Evolutionary conservation across 2,329 filamentous ascomycete genomes (phyloP), one percentile per base, ranked within the genome.

Genomic region (Pseudocercospora fijiensis): DNA sequence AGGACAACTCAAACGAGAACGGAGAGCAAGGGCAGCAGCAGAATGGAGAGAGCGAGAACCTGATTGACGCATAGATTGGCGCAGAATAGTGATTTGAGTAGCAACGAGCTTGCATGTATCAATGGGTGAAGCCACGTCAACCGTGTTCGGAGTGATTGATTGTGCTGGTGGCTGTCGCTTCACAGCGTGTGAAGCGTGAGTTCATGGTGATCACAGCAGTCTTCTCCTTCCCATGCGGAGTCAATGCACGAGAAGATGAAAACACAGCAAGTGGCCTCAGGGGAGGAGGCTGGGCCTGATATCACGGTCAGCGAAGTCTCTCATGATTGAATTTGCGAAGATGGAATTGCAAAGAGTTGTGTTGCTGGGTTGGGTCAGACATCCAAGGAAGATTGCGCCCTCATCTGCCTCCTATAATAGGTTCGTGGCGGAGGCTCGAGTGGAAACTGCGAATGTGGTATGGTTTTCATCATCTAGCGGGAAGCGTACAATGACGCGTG

Each of bases 381-480:
- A 77, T 77, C 76, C 75, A 77, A 77, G 75, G 76, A 77, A 76
- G 76, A 76, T 75, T 73, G 62, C 58, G 67, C 75, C 71, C 74
- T 76, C 76, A 77, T 68, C 69, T 74, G 67, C 72, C 71, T 70
- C 73, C 70, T 73, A 69, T 8, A 66, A 66, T 76, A 76, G 75
- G 76, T 77, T 77, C 76, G 75, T 71, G 70, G 71, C 74, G 75
- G 76, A 70, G 74, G 74, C 76, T 78, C 72, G 83, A 90, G 89
- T 90, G 89, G 87, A 92, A 92, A 92, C 89, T 92, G 89, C 89
- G 89, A 92, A 91, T 90, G 83, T 85, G 81, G 83, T 85, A 87
- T 84, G 84, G 63, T 68, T 75, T 76, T 75, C 73, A 75, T 75
- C 73, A 74, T 74, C 69, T 68, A 72, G 67, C 62, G 41, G 56